Percentiles rank a stretch among this genome's conserved stretches.
These are phyloP conservation scores for Vigna unguiculata DNA, from an alignment of 306 rosid species.

Conservation along the genomic window DNA sequence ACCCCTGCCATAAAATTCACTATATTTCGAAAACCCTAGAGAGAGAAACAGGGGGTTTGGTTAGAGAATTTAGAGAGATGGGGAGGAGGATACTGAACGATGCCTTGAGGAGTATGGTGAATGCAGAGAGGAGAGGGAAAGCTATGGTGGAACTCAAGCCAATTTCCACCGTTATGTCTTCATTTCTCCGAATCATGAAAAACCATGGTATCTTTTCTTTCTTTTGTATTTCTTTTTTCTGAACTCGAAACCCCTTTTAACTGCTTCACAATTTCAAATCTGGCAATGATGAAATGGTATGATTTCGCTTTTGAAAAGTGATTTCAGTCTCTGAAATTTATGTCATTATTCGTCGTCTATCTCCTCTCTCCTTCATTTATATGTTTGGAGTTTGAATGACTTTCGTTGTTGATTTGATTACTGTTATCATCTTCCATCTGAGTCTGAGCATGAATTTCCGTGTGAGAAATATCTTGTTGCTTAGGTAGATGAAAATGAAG, in stretches of 20 bases:
- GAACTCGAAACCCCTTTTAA: conserved; percentile 1
- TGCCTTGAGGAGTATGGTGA: conserved; percentile 80
- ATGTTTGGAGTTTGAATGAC: background rate
- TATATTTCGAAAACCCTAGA: conserved; percentile 7
- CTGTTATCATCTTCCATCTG: conserved; percentile 2
- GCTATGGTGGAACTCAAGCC: conserved; percentile 75
- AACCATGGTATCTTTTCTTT: conserved; percentile 61
- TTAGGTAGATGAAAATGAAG: conserved; percentile 17
- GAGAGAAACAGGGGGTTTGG: background rate
- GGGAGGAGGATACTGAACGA: conserved; percentile 86
- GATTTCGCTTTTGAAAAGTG: background rate
- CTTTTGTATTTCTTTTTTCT: background rate
- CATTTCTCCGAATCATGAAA: conserved; percentile 62
- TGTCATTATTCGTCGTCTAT: too few relatives aligned
- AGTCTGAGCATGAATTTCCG: background rate
- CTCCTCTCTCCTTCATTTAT: background rate
- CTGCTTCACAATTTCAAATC: background rate
- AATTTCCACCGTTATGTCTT: conserved; percentile 62
- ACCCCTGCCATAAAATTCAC: background rate
- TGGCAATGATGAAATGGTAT: background rate
- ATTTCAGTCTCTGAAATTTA: background rate
- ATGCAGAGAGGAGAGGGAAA: conserved; percentile 84
- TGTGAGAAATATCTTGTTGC: background rate
- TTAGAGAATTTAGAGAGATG: conserved; percentile 50
- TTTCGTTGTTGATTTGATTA: conserved; percentile 4